phyloP scores from a whole-genome alignment of 2,329 filamentous ascomycete species.

The Trichoderma cornu-damae region DNA sequence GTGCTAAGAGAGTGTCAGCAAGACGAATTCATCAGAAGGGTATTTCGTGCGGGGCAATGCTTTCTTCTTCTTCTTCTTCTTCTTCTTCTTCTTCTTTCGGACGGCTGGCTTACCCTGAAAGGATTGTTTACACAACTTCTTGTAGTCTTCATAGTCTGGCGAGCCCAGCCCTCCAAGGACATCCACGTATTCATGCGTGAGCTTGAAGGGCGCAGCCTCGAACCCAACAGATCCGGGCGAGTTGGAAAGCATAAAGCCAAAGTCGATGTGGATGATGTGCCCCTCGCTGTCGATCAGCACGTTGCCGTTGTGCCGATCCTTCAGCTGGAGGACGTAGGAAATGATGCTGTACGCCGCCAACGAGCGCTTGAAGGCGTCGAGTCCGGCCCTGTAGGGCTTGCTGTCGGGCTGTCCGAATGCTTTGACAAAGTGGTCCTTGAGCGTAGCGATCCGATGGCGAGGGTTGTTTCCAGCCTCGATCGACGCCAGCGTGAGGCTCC shows the following conservation, averaged over 20 bases:
- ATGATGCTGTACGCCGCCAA: constrained; percentile 82
- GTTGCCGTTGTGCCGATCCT: constrained; percentile 82
- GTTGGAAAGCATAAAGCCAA: constrained; percentile 86
- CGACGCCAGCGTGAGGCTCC: constrained; percentile 69
- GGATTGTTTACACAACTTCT: constrained; percentile 72
- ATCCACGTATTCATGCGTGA: constrained; percentile 81
- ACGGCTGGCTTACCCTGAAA: constrained; percentile 59
- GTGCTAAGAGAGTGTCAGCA: constrained; percentile 42
- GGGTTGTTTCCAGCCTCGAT: constrained; percentile 70
- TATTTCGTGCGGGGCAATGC: too few species aligned
- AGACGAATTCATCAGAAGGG: too few species aligned
- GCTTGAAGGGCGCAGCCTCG: constrained; percentile 80
- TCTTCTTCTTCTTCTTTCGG: not conserved
- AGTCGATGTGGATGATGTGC: constrained; percentile 84
- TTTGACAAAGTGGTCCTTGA: constrained; percentile 77
- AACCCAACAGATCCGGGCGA: constrained; percentile 80
- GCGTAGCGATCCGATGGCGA: constrained; percentile 68
- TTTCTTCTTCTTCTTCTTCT: not conserved
- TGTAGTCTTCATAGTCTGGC: constrained; percentile 68
- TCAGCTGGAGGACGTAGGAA: constrained; percentile 76
- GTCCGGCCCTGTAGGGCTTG: constrained; percentile 63
- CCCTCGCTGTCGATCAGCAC: constrained; percentile 80
- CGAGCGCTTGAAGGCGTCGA: constrained; percentile 75
- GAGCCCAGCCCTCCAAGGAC: constrained; percentile 70
- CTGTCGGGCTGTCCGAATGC: constrained; percentile 68